Percentiles rank a stretch among this genome's conserved stretches.
phyloP scores from a whole-genome alignment of 2,329 filamentous ascomycete species.

The Ceratocystis cubensis region DNA sequence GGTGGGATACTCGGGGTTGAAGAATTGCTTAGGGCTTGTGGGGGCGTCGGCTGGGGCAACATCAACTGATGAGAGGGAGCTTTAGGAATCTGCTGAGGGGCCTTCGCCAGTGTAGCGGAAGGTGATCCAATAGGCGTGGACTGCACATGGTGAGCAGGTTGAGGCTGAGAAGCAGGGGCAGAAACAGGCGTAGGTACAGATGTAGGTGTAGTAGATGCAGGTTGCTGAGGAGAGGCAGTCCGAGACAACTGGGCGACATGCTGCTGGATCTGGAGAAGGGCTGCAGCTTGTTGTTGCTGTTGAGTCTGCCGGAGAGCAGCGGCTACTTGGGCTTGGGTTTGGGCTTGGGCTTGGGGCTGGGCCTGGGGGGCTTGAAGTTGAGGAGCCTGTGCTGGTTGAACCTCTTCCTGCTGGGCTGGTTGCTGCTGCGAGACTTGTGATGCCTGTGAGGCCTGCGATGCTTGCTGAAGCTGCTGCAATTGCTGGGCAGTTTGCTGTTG shows the following conservation, averaged over 20 bases:
- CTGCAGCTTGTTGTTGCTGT: slow-evolving; percentile 18
- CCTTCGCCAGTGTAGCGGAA: not conserved
- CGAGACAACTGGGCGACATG: slow-evolving; percentile 18
- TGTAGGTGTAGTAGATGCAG: not conserved
- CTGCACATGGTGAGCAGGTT: not conserved
- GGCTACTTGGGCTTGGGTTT: not conserved
- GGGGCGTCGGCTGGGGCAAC: slow-evolving; percentile 14
- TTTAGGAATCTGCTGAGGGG: slow-evolving; percentile 6
- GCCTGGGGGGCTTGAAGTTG: too few species aligned
- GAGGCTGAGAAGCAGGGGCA: not conserved
- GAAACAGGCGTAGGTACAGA: not conserved
- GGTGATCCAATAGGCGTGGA: not conserved
- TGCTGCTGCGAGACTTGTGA: not conserved
- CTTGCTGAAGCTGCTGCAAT: slow-evolving; percentile 18
- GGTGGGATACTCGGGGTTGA: not conserved
- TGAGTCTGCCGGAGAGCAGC: slow-evolving; percentile 5
- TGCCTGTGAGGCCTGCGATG: slow-evolving; percentile 5
- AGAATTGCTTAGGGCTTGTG: not conserved
- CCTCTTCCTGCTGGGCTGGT: not conserved
- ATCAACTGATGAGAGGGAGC: slow-evolving; percentile 10
- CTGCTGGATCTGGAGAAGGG: slow-evolving; percentile 16
- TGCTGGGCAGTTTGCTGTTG: slow-evolving; percentile 15
- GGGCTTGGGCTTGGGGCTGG: not conserved
- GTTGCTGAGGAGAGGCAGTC: slow-evolving; percentile 4
- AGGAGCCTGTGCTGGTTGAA: not conserved